Conservation (phyloP, 768 basidiomycete species). For the Naganishia kalamii region DNA sequence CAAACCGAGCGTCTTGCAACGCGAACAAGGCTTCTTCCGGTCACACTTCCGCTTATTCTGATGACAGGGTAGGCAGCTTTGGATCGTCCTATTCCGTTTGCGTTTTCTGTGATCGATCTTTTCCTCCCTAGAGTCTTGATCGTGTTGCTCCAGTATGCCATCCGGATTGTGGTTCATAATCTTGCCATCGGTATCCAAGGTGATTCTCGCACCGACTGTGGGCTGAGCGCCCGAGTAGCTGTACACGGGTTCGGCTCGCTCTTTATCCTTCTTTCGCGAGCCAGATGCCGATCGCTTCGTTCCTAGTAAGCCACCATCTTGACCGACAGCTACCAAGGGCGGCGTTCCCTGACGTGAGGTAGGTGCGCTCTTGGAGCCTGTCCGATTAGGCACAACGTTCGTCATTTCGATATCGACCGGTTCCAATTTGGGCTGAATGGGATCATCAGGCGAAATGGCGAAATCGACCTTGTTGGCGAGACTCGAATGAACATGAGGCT, state of each 20-base stretch:
- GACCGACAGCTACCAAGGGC: background rate
- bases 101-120: conserved; percentile 57
- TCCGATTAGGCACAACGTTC: background rate
- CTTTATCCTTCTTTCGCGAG: background rate
- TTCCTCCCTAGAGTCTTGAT: conserved; percentile 18
- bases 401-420: background rate
- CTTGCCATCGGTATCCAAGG: background rate
- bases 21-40: conserved; percentile 80
- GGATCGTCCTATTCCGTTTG: conserved; percentile 83
- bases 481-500: conserved; percentile 9
- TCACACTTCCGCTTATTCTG: conserved; percentile 95
- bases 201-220: background rate
- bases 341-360: background rate
- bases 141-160: background rate
- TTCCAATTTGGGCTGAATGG: conserved; percentile 1
- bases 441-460: background rate
- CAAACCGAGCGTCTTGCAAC: conserved; percentile 82
- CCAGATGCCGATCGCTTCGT: background rate
- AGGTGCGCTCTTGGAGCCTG: background rate
- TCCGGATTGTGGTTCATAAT: background rate
- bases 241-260: background rate
- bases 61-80: conserved; percentile 74
- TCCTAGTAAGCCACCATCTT: background rate
- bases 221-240: conserved; percentile 4
- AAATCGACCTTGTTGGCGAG: conserved; percentile 9